These are phyloP conservation scores for Xylaria sp. DNA, from an alignment of 2,329 filamentous ascomycete species.

Conservation along the genomic window DNA sequence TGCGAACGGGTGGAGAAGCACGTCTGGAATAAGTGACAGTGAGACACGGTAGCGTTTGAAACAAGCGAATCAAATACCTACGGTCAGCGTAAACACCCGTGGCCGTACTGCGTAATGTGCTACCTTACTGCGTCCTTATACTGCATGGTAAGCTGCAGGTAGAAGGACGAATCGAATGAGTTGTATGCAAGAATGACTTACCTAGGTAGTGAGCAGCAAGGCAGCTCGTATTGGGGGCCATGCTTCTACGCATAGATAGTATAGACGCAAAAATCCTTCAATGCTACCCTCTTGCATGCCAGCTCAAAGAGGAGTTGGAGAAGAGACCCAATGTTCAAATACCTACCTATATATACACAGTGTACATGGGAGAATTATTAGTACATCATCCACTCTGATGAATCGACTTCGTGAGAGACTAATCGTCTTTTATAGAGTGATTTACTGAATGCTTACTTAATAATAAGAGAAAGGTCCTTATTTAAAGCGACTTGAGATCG, in stretches of 20 bases:
- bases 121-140: conserved; percentile 1
- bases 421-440: not conserved
- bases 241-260: not conserved
- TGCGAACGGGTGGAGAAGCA: conserved; percentile 14
- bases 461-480: conserved; percentile 7
- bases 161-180: conserved; percentile 3
- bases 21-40: conserved; percentile 1
- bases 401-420: too few species aligned
- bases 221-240: conserved; percentile 32
- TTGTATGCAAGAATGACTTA: conserved; percentile 19
- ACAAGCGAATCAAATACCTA: conserved; percentile 19
- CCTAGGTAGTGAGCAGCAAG: conserved; percentile 15
- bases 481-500: conserved; percentile 11
- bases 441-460: not conserved
- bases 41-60: not conserved
- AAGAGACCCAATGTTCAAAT: not conserved
- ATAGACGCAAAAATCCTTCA: conserved; percentile 13
- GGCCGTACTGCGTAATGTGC: conserved; percentile 14
- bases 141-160: conserved; percentile 19
- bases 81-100: conserved; percentile 22
- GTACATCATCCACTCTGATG: not conserved
- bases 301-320: not conserved
- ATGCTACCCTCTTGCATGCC: conserved; percentile 25
- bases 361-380: not conserved
- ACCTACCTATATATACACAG: too few species aligned